Evolutionary conservation across 1,284 basidiomycete genomes (phyloP), one percentile per base, ranked within the genome.

Genomic region (Fomitopsis palustris): DNA sequence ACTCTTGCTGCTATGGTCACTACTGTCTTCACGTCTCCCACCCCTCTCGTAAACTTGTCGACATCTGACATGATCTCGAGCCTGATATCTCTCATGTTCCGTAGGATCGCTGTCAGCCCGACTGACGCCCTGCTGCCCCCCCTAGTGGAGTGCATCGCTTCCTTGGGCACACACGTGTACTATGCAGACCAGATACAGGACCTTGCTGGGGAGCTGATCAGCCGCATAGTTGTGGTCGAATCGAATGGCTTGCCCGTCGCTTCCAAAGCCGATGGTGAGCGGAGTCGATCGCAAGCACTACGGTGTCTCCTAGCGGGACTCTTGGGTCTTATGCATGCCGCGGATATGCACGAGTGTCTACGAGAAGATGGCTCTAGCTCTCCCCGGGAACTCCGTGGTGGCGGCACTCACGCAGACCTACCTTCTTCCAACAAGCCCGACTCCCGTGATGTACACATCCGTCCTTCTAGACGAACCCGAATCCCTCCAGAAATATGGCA

Each of bases 151-250:
- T 92, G 92, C 68, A 90, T 97, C 57, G 81, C 92, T 5, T 91
- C 93, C 0, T 80, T 98, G 19, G 91, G 92, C 33, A 87, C 89
- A 7, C 94, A 97, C 71, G 87, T 96, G 57, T 96, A 97, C 78
- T 98, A 98, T 71, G 91, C 93, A 51, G 96, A 98, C 71, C 96
- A 99, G 76, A 93, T 96, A 62, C 93, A 94, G 70, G 96, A 98
- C 72, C 86, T 98, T 55, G 87, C 93, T 14, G 88, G 87, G 62
- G 95, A 97, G 72, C 78, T 96, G 29, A 85, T 93, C 42, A 84
- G 83, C 59, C 86, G 93, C 25, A 81, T 98, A n/a, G 78, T 84
- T 4, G 76, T 81, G 0, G 77, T 94, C 25, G 90, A 94, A 68
- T 78, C 82, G 16, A 86, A 85, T 63, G 87, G 86, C 16, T 70